Evolutionary conservation across 139 green algal genomes (phyloP), one percentile per base, ranked within the genome.

Genomic region (Micractinium conductrix): DNA sequence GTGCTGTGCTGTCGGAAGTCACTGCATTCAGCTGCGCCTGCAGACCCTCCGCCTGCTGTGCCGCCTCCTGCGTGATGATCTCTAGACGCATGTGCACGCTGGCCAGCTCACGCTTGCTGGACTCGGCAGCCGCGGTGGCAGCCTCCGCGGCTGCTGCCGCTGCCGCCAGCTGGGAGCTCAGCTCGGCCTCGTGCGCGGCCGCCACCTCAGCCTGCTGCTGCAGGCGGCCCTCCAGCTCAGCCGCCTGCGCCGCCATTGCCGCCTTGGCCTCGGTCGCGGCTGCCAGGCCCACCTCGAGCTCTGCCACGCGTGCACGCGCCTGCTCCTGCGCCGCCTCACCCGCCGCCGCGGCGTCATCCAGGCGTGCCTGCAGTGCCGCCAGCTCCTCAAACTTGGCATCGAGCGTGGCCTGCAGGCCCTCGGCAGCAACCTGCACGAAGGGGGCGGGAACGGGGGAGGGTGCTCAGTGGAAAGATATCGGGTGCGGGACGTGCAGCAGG

Each of bases 81-180:
- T 85, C 80, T 68, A 85, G 80, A 0, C 80, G 45, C 80, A 85
- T 85, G 67, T 85, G 69, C 17, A 53, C 22, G 48, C 80, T 78
- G 33, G 80, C 80, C 35, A 85, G 48, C 33, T 85, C 80, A 22
- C 80, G 80, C 50, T 85, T 53, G 33, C 42, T 62, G 37, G 79
- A 24, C 40, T 50, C 33, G 16, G 80, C 67, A 19, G 80, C 67
- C 4, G 48, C 33, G 14, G 65, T 72, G 65, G 65, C 65, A 33
- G 12, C 8, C n/a, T 72, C 65, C 65, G 43, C 12, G 33, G 42
- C n/a, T 2, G 33, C 35, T 2, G 65, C 8, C 1, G 65, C 35
- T 12, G 65, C 65, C 16, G 65, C 12, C 65, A 72, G 65, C 65
- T 72, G 65, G 65, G 42, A 67, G 28, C 42, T 16, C 45, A 85